Evolutionary conservation across 2,329 filamentous ascomycete species (phyloP).

Genomic region (Neonectria sp.): DNA sequence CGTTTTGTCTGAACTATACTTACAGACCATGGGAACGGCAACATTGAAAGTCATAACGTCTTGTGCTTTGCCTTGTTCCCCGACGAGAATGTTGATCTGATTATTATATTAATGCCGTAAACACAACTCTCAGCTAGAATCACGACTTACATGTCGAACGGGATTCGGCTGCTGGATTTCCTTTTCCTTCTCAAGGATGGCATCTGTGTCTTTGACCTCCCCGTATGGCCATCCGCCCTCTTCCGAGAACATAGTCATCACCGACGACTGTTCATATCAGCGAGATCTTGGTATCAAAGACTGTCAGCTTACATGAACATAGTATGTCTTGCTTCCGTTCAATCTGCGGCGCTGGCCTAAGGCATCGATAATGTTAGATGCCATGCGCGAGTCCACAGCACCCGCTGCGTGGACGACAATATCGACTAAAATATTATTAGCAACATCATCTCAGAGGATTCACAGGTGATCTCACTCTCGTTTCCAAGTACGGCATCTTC

Average conservation of each 20-base stretch:
- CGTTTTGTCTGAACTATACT: slow-evolving; percentile 17
- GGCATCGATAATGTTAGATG: slow-evolving; percentile 51
- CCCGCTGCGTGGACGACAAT: slow-evolving; percentile 56
- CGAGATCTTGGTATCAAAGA: neutral
- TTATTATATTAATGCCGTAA: neutral
- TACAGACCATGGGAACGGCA: slow-evolving; percentile 49
- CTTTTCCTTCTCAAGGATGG: slow-evolving; percentile 50
- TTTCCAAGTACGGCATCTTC: slow-evolving; percentile 40
- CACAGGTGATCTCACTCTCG: slow-evolving; percentile 40
- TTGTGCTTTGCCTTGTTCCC: slow-evolving; percentile 47
- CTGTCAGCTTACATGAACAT: slow-evolving; percentile 51
- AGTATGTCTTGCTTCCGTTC: slow-evolving; percentile 48
- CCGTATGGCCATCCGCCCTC: slow-evolving; percentile 52
- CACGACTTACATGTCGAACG: slow-evolving; percentile 46
- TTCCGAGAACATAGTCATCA: slow-evolving; percentile 45
- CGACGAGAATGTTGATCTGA: slow-evolving; percentile 50
- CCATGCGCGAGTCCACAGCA: slow-evolving; percentile 46
- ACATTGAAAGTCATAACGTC: slow-evolving; percentile 51
- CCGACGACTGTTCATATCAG: slow-evolving; percentile 45
- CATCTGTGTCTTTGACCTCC: slow-evolving; percentile 50
- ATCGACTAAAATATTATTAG: slow-evolving; percentile 48
- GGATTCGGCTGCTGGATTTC: slow-evolving; percentile 45
- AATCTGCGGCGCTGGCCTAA: slow-evolving; percentile 50
- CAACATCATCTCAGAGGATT: accelerated
- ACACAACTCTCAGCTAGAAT: too few species aligned